Percentiles rank a stretch among this genome's conserved stretches.
phyloP scores from a whole-genome alignment of 768 basidiomycete genomes.

The Pleurotus citrinopileatus region DNA sequence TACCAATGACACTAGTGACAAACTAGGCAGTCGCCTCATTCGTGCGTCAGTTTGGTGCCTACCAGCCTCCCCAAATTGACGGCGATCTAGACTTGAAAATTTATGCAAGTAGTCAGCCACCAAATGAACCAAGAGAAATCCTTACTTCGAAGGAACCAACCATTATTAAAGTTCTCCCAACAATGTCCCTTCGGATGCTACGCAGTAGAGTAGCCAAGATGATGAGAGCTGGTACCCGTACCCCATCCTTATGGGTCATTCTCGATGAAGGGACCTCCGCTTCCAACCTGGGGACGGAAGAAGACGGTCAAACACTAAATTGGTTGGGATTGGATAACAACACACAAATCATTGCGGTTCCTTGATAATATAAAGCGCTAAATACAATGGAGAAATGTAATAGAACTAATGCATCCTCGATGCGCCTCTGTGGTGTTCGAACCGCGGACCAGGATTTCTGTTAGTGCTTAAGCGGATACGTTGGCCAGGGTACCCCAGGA shows the following conservation, averaged over 20 bases:
- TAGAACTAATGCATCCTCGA: too few relatives aligned
- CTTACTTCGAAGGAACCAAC: conserved; percentile 17
- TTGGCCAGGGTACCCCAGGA: too few relatives aligned
- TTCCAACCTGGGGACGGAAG: conserved; percentile 40
- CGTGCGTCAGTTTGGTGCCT: conserved; percentile 34
- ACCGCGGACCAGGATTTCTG: too few relatives aligned
- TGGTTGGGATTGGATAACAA: conserved; percentile 73
- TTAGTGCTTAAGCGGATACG: too few relatives aligned
- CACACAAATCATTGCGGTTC: conserved; percentile 17
- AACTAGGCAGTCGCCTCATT: conserved; percentile 59
- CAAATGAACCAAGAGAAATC: conserved; percentile 4
- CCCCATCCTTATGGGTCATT: conserved; percentile 47
- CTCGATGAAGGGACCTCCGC: conserved; percentile 46
- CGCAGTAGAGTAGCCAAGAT: conserved; percentile 62
- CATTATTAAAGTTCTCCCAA: conserved; percentile 57
- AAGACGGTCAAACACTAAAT: conserved; percentile 53
- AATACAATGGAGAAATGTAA: background rate
- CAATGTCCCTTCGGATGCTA: conserved; percentile 64
- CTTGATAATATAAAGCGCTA: conserved; percentile 14
- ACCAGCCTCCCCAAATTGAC: background rate
- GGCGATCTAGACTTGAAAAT: conserved; percentile 20
- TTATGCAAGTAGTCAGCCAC: conserved; percentile 16
- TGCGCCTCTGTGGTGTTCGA: too few relatives aligned
- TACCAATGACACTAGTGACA: conserved; percentile 35
- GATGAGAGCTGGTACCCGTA: conserved; percentile 20